A percentile compares a stretch with the other conserved stretches of the same genome.
phyloP scores from a whole-genome alignment of 208 protist genomes.

The Tritrichomonas foetus region DNA sequence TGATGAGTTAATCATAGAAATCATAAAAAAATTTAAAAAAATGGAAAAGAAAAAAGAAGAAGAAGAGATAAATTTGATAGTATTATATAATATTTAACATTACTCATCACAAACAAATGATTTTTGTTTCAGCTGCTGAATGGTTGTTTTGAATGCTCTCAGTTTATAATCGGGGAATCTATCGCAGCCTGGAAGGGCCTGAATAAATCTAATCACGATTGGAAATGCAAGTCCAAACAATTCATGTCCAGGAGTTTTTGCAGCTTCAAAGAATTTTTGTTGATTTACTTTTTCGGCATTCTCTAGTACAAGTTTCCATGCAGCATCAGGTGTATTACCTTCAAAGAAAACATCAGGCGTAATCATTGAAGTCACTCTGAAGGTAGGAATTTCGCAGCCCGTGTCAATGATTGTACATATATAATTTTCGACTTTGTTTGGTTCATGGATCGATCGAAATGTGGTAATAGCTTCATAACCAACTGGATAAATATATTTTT shows the following conservation, averaged over 20 bases:
- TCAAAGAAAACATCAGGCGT: neutral
- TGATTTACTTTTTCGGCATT: neutral
- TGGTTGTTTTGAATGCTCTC: neutral
- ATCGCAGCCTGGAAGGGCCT: neutral
- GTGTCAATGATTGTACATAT: neutral
- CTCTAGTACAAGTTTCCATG: neutral
- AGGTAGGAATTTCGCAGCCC: neutral
- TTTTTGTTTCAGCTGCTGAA: neutral
- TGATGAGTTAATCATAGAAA: no score
- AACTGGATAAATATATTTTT: neutral
- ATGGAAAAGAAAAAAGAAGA: no score
- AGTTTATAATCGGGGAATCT: neutral
- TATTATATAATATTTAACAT: no score
- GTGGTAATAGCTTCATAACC: neutral
- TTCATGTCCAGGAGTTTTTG: neutral
- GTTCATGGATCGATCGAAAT: neutral
- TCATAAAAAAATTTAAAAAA: no score
- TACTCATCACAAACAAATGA: no score
- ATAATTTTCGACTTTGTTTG: neutral
- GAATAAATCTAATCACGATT: neutral
- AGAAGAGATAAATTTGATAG: no score
- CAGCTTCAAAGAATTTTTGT: no score
- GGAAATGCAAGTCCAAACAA: neutral
- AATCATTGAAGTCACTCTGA: neutral
- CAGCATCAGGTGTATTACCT: neutral